Base-by-base conservation (phyloP, 2,329 filamentous ascomycete genomes). In the Pestalotiopsis sp. region DNA sequence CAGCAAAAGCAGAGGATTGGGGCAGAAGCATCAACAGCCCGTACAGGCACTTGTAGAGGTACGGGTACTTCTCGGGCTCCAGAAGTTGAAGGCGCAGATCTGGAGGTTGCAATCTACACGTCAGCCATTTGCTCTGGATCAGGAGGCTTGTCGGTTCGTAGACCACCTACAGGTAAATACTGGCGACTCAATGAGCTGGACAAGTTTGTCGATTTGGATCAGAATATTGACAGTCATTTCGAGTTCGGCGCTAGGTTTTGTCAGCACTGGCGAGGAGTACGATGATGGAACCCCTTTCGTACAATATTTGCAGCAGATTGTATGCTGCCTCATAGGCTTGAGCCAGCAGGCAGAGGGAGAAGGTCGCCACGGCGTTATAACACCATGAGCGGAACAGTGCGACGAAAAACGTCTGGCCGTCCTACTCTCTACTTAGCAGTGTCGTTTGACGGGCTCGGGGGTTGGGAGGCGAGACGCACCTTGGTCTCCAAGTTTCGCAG, bases 141-240 rank as follows among this genome's bases (percentile, higher is more conserved):
- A 52, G 9, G 59, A 23, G 13, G 9, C 13, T 11, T n/a, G 41
- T 31, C 41, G 25, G 12, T 7, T 36, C 6, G 6, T 1, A 39
- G 38, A 23, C 13, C 14, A 80, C 90, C 82, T 81, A 97, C 94
- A 99, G 61, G 96, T 99, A 77, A 99, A 99, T 1, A 99, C 96
- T 0, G 96, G 96, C 0, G 95, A 98, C 79, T 99, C 96, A 52
- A 99, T 90, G 17, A 99, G 87, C 79, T 99, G 96, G 13, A 99
- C 96, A 17, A 99, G 87, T 80, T 99, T 99, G 81, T 99, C 96
- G 74, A 99, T 98, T 79, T 99, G 97, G 58, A 99, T 99, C 67
- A 99, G 88, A 81, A 98, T 97, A 75, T 97, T 97, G 74, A 99
- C 96, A 0, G 95, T 98, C 94, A 99, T 98, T 79, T 99, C 96